Evolutionary conservation across 768 basidiomycete genomes (phyloP).

Genomic region (Lepiota subincarnata): DNA sequence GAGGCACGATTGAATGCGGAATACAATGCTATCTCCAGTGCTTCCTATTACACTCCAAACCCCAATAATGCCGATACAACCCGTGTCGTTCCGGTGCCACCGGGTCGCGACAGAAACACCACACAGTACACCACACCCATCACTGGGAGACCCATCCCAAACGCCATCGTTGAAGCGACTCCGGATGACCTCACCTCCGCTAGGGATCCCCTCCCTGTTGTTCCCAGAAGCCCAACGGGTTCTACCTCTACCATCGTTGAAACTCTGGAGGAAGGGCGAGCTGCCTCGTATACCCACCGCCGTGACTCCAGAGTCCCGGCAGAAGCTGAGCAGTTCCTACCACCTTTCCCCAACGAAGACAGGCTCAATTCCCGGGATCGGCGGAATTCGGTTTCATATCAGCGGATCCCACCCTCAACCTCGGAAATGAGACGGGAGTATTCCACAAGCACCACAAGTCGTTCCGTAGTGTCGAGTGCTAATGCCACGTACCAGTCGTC

Average conservation of each 20-base stretch:
- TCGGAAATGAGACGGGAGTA: constrained; percentile 10
- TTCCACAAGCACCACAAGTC: neutral
- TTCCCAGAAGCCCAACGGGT: neutral
- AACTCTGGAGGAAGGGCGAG: constrained; percentile 9
- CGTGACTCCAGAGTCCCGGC: constrained; percentile 6
- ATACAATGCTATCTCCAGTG: constrained; percentile 36
- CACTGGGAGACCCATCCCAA: neutral
- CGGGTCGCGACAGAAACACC: constrained; percentile 2
- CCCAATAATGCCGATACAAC: neutral
- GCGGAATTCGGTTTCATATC: neutral
- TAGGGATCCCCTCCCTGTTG: neutral
- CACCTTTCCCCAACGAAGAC: constrained; percentile 2
- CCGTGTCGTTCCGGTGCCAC: neutral
- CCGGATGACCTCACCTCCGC: neutral
- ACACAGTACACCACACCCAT: neutral
- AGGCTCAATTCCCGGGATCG: constrained; percentile 1
- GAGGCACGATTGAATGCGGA: constrained; percentile 39
- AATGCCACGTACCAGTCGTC: constrained; percentile 8
- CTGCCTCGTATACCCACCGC: neutral
- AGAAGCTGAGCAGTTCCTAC: neutral
- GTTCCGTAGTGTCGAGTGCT: neutral
- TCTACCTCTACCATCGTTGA: constrained; percentile 5
- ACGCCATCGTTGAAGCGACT: neutral
- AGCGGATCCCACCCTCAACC: constrained; percentile 1
- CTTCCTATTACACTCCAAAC: constrained; percentile 27